Conservation (phyloP, 2,329 filamentous ascomycete genomes). For the Cercospora brassicicola region DNA sequence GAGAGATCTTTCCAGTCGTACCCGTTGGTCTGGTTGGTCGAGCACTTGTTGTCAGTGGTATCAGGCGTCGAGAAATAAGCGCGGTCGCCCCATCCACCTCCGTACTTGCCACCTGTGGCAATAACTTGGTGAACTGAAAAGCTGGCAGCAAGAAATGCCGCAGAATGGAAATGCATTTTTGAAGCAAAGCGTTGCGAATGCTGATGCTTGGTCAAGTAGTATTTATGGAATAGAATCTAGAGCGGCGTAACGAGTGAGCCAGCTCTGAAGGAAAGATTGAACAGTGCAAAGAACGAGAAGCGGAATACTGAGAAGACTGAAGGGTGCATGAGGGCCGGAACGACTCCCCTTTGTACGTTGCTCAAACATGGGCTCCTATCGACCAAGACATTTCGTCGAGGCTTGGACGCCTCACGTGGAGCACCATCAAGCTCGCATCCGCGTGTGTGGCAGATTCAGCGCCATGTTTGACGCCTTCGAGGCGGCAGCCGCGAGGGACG, state of each 20-base stretch:
- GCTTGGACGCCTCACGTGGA: constrained; percentile 14
- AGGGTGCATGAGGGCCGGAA: constrained; percentile 33
- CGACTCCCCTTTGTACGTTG: constrained; percentile 42
- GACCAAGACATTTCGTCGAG: constrained; percentile 7
- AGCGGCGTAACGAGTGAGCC: constrained; percentile 51
- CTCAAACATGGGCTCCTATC: constrained; percentile 4
- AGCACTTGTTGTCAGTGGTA: constrained; percentile 77
- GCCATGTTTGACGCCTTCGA: constrained; percentile 21
- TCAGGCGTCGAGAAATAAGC: constrained; percentile 64
- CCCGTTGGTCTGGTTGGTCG: constrained; percentile 64
- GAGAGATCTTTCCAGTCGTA: constrained; percentile 70
- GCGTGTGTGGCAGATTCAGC: constrained; percentile 8
- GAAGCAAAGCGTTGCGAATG: constrained; percentile 11
- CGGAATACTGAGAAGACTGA: constrained; percentile 3
- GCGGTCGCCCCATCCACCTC: constrained; percentile 52
- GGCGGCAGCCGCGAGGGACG: constrained; percentile 15
- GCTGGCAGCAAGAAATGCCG: constrained; percentile 20
- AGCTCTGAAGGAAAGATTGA: constrained; percentile 36
- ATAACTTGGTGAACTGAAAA: constrained; percentile 50
- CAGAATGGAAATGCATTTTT: constrained; percentile 24
- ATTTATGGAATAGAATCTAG: constrained; percentile 15
- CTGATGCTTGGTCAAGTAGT: constrained; percentile 3
- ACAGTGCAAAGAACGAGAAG: neutral
- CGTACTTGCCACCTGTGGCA: constrained; percentile 38
- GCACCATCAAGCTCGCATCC: constrained; percentile 12